Evolutionary conservation across 805 yeast species (phyloP), one percentile per base, ranked within the genome.

Genomic region (Hanseniaspora meyeri): DNA sequence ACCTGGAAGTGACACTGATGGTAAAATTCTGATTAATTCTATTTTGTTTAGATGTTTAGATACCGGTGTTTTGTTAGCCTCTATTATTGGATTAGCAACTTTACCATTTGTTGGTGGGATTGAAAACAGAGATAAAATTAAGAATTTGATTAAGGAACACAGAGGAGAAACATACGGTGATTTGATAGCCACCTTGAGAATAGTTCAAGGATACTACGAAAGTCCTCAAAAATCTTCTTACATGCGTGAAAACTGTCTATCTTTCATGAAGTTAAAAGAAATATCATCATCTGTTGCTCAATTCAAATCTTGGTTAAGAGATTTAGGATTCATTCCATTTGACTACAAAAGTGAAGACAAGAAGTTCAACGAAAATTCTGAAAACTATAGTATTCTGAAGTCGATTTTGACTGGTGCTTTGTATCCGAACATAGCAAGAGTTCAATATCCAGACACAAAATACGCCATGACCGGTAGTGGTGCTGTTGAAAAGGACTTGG

Each of bases 1-100:
- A 59, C 98, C 98, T 0, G 81, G 86, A 1, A 74, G 79, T 58
- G 97, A 91, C 66, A 77, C 91, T 46, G 84, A 88, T 49, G 96
- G 95, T 9, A 91, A 91, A 63, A 68, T 90, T 53, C 70, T 91
- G 38, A 80, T 90, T 17, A 78, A 81, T 59, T 89, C 95, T 0
- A 80, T 91, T 45, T 76, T 90, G 5, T 87, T 91, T 66, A 93
- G 93, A 0, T 84, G 93, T 63, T 70, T 90, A 8, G 90, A 87
- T 29, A 70, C 77, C 19, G 83, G 90, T 58, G 72, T 89, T n/a
- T 80, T 93, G 0, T 70, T 87, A n/a, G 91, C 95, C 0, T 80
- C 96, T 0, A 74, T 88, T 2, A 70, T 85, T 43, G 79, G 89
- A 16, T 75, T 82, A 11, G 90, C 93, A 2, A 73, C 80, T 31